These are phyloP conservation scores for Phytophthora tubulina DNA, from an alignment of 352 stramenopile genomes.

Conservation along the genomic window DNA sequence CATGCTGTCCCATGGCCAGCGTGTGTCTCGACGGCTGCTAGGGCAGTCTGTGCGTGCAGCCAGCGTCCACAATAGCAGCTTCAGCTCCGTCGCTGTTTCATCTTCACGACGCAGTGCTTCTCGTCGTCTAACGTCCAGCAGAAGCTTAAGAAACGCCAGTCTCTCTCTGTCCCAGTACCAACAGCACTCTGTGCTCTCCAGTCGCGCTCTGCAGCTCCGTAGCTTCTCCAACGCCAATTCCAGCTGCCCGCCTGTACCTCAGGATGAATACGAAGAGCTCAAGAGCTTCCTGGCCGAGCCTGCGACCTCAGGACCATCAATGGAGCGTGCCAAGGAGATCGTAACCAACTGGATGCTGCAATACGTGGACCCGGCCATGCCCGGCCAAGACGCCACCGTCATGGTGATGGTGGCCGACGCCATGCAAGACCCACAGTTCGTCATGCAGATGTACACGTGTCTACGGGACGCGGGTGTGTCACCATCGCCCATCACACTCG, in stretches of 20 bases:
- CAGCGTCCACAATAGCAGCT: not conserved
- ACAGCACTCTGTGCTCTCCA: slow-evolving; percentile 4
- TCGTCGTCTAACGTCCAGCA: slow-evolving; percentile 15
- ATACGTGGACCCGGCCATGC: slow-evolving; percentile 75
- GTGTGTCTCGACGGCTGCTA: slow-evolving; percentile 31
- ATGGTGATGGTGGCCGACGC: slow-evolving; percentile 84
- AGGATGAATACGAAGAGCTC: slow-evolving; percentile 68
- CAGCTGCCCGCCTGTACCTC: slow-evolving; percentile 33
- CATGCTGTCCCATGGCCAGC: slow-evolving; percentile 34
- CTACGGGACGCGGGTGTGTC: slow-evolving; percentile 64
- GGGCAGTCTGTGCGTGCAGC: slow-evolving; percentile 24
- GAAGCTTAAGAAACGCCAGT: slow-evolving; percentile 9
- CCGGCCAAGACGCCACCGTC: slow-evolving; percentile 76
- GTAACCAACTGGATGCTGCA: slow-evolving; percentile 60
- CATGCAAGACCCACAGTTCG: slow-evolving; percentile 61
- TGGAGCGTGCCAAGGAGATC: slow-evolving; percentile 52
- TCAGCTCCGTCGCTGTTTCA: not conserved
- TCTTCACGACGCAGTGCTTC: slow-evolving; percentile 17
- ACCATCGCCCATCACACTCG: slow-evolving; percentile 75
- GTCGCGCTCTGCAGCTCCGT: slow-evolving; percentile 18
- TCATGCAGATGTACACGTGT: slow-evolving; percentile 68
- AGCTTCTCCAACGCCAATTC: slow-evolving; percentile 29
- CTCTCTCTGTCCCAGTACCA: slow-evolving; percentile 6
- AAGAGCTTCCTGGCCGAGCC: slow-evolving; percentile 71
- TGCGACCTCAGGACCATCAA: slow-evolving; percentile 37